A percentile compares a stretch with the other conserved stretches of the same genome.
These are phyloP conservation scores for Cenococcum geophilum DNA, from an alignment of 495 filamentous ascomycete genomes.

Conservation along the genomic window DNA sequence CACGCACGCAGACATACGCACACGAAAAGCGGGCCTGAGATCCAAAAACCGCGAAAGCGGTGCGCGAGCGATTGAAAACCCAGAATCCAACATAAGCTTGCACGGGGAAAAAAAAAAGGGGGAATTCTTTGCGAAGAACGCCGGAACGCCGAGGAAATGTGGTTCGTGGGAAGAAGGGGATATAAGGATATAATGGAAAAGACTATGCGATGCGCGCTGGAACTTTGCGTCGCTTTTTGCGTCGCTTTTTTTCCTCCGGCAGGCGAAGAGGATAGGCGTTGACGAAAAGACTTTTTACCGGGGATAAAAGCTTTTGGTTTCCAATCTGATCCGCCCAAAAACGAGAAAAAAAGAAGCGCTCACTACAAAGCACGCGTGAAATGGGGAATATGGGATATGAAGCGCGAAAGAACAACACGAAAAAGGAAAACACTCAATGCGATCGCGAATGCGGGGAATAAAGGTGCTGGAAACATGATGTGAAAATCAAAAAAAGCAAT, in stretches of 20 bases:
- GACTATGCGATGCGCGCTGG: neutral
- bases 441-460: neutral
- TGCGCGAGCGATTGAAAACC: no score
- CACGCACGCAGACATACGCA: no score
- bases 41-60: no score
- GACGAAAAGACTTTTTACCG: conserved; percentile 11
- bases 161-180: no score
- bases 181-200: no score
- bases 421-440: neutral
- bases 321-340: conserved; percentile 24
- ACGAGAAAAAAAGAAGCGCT: neutral
- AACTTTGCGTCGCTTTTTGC: neutral
- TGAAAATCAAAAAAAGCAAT: neutral
- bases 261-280: conserved; percentile 6
- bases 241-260: conserved; percentile 15
- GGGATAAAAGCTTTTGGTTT: conserved; percentile 21
- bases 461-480: neutral
- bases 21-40: no score
- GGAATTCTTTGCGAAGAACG: no score
- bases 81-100: no score
- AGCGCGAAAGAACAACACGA: neutral
- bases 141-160: no score
- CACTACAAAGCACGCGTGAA: neutral
- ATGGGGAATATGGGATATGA: neutral
- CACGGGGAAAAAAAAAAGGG: neutral